phyloP scores from a whole-genome alignment of 768 basidiomycete genomes.

The Lanmaoa pseudosensibilis region DNA sequence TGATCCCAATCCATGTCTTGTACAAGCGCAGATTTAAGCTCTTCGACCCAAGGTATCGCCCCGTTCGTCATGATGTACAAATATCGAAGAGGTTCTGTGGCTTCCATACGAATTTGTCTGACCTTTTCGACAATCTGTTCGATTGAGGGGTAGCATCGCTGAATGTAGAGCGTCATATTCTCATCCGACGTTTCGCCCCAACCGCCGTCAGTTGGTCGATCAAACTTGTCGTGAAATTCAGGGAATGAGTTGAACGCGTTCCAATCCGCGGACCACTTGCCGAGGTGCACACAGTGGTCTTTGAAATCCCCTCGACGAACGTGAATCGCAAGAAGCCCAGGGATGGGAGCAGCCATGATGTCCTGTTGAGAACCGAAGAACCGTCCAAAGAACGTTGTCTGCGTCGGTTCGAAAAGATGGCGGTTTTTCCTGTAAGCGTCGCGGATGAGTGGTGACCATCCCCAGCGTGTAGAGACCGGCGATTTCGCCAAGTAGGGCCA shows the following conservation, averaged over 20 bases:
- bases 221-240: slow-evolving; percentile 39
- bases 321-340: slow-evolving; percentile 50
- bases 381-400: neutral
- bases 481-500: slow-evolving; percentile 36
- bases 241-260: slow-evolving; percentile 49
- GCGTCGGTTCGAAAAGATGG: slow-evolving; percentile 21
- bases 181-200: slow-evolving; percentile 18
- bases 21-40: slow-evolving; percentile 38
- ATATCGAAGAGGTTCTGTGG: slow-evolving; percentile 29
- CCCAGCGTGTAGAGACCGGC: slow-evolving; percentile 37
- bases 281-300: slow-evolving; percentile 44
- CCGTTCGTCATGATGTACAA: slow-evolving; percentile 54
- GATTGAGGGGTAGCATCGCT: slow-evolving; percentile 45
- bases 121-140: slow-evolving; percentile 44
- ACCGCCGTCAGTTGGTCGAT: slow-evolving; percentile 29
- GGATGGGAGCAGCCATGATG: slow-evolving; percentile 21
- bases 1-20: slow-evolving; percentile 38
- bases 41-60: slow-evolving; percentile 39
- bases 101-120: slow-evolving; percentile 31
- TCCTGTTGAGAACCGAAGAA: neutral
- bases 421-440: slow-evolving; percentile 34
- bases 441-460: slow-evolving; percentile 39
- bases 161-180: slow-evolving; percentile 28
- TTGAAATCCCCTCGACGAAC: slow-evolving; percentile 52
- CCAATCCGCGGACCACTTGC: slow-evolving; percentile 36